Base-by-base conservation (phyloP, 208 protist species). In the Trypanosoma brucei region DNA sequence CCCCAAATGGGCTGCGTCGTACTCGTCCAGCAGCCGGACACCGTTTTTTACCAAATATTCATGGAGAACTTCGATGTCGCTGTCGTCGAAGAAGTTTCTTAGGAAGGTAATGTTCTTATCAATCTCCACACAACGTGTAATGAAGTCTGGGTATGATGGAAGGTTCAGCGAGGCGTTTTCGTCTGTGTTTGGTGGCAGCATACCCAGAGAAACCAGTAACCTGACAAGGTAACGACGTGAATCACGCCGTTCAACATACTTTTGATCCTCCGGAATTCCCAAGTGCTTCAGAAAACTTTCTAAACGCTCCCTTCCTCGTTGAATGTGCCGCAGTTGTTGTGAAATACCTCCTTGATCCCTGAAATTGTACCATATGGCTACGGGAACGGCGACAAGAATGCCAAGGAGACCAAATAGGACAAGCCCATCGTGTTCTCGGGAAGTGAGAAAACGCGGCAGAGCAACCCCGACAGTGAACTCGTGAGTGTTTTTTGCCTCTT, bases 381-480 rank as follows among this genome's bases (percentile, higher is more conserved):
- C 62, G 6, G 89, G 89, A 0, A 78, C 56, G 1, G 69, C 74
- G 58, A 95, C 75, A 59, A 95, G 83, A 51, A 95, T 40, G 42
- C 65, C 73, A 22, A 95, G 82, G 8, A 95, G 81, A 34, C 89
- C 76, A 59, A 95, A 93, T 22, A 95, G 65, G 2, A 95, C 89
- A n/a, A 92, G 62, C 7, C 80, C 84, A 77, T 93, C 89, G 60
- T 95, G 83, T 68, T 95, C 73, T 38, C 85, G 81, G n/a, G 84
- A 91, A 2, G 81, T 93, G 50, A 95, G 56, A 59, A 95, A 95
- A 46, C 79, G 75, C 14, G 89, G 89, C 11, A 95, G 83, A n/a
- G 86, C 89, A 34, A 95, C 82, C 8, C 89, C 89, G 44, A 95
- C 86, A n/a, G 84, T 72, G 56, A 91, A 87, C 36, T 89, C 78